Base-by-base conservation (phyloP, 208 protist species). In the Borovskyia barvae region DNA sequence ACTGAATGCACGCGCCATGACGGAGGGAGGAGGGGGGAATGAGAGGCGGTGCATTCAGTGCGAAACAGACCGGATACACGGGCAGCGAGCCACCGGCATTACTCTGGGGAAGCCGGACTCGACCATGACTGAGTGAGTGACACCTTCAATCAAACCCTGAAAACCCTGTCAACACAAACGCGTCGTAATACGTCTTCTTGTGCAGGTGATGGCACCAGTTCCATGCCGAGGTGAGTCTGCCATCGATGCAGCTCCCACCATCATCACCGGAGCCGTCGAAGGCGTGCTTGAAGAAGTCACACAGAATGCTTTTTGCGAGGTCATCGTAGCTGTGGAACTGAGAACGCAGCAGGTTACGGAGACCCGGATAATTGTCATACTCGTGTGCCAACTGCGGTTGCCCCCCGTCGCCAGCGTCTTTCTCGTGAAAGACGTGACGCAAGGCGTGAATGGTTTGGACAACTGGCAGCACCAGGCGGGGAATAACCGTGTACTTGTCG, bases 401-500 rank as follows among this genome's bases (percentile, higher is more conserved):
- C 17, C 3, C 43, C 7, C 48, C 59, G 12, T 67, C 55, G 39
- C 55, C 68, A 25, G 70, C 56, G 24, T 67, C 56, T 37, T 60
- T 46, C 45, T 72, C 75, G 8, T 77, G 63, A 37, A 87, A 93
- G 24, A 98, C 75, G 47, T 76, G 66, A 25, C 79, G 57, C 46
- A 95, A 72, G 2, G 56, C 59, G 12, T 80, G 47, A 4, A 99
- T 67, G 0, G 74, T 82, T 30, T 93, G 82, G 17, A 97, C 77
- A 24, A 99, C 89, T 3, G 97, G 97, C 41, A 90, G 84, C 6
- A 99, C 78, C 29, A 99, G 95, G 35, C 90, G 82, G 3, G 95
- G 89, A 20, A 98, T 90, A 35, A 97, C 91, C 17, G 97, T 98
- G 78, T 99, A 99, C 68, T 99, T 99, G 58, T 99, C 97, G 56